Conservation (phyloP, 441 rosid genomes). For the Bruguiera hainesii region DNA sequence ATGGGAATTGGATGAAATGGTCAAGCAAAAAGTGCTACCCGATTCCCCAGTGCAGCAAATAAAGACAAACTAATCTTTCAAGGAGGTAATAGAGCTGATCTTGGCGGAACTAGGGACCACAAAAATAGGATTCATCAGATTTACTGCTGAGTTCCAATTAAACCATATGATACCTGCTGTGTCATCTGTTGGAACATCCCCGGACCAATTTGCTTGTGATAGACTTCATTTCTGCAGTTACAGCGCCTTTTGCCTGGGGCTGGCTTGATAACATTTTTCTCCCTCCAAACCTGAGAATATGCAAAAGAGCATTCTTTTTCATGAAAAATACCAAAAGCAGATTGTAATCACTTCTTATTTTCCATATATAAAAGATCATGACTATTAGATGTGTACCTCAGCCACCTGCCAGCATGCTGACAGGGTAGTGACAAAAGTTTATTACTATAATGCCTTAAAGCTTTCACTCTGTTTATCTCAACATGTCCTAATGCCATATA, state of each 20-base stretch:
- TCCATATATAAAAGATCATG: background rate
- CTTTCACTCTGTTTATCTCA: background rate
- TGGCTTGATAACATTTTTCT: slow-evolving; percentile 83
- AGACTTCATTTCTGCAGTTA: slow-evolving; percentile 95
- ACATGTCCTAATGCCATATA: background rate
- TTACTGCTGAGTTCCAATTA: slow-evolving; percentile 1
- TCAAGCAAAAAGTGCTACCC: no score
- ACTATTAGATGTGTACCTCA: no score
- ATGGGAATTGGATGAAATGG: background rate
- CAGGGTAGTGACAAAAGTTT: background rate
- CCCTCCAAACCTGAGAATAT: slow-evolving; percentile 85
- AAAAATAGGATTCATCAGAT: background rate
- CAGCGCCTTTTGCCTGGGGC: slow-evolving; percentile 95
- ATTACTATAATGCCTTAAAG: background rate
- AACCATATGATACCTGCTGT: slow-evolving; percentile 56
- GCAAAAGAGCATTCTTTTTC: slow-evolving; percentile 9
- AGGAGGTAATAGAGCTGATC: background rate
- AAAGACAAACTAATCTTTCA: background rate
- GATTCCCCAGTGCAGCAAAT: background rate
- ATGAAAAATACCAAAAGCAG: background rate
- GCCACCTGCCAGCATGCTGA: background rate
- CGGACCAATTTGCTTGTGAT: slow-evolving; percentile 97
- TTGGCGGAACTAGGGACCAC: background rate
- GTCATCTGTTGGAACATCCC: slow-evolving; percentile 99
- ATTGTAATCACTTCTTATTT: background rate